These are phyloP conservation scores for Vitis labrusca DNA, from an alignment of 164 flowering plant species.

Conservation along the genomic window DNA sequence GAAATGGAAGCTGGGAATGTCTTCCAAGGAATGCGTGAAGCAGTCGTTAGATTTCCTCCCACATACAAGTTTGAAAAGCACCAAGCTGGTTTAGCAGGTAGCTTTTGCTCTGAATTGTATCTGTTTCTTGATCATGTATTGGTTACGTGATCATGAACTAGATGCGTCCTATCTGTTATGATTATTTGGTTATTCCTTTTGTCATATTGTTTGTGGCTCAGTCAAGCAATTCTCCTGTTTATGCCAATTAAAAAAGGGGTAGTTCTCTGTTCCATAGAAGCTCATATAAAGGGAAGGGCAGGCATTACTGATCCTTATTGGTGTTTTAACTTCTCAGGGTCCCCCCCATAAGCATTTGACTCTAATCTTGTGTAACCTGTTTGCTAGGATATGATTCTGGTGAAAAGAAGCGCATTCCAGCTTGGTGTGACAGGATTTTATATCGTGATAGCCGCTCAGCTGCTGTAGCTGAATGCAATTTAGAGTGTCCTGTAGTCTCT, in stretches of 20 bases:
- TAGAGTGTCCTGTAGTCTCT: conserved; percentile 80
- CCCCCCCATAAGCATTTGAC: background rate
- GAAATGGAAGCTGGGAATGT: conserved; percentile 96
- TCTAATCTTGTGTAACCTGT: conserved; percentile 6
- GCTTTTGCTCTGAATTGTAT: background rate
- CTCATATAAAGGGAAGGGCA: too few species aligned
- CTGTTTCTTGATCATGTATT: background rate
- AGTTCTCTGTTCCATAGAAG: too few species aligned
- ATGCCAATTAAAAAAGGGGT: background rate
- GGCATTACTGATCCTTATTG: background rate
- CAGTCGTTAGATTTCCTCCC: conserved; percentile 84
- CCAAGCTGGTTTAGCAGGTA: conserved; percentile 88
- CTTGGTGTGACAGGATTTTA: conserved; percentile 97
- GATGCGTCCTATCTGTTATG: background rate
- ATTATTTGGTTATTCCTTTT: background rate
- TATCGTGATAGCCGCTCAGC: conserved; percentile 79
- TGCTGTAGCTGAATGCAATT: conserved; percentile 56
- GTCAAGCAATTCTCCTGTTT: background rate
- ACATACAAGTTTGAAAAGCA: conserved; percentile 95
- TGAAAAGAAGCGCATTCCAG: conserved; percentile 98
- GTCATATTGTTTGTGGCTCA: background rate
- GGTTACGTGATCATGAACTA: background rate
- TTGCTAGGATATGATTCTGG: conserved; percentile 88
- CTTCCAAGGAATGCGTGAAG: conserved; percentile 98
- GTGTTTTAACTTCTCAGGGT: background rate